Conservation (phyloP, 345 rosid species). For the Schrenkiella parvula region DNA sequence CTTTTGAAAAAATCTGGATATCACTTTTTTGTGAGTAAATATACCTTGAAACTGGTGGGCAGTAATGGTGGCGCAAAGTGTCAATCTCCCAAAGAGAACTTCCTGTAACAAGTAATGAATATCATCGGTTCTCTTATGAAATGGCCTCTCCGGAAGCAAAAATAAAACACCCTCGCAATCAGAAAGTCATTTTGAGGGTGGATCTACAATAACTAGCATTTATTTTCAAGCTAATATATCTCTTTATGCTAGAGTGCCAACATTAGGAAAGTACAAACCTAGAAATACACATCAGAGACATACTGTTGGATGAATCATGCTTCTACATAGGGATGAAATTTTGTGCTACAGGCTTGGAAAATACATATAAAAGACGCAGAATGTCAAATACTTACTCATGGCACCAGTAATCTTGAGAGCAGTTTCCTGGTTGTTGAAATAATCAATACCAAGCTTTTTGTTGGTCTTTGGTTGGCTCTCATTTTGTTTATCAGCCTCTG, state of each 20-base stretch:
- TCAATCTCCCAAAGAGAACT: conserved; percentile 98
- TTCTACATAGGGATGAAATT: background rate
- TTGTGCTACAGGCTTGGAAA: background rate
- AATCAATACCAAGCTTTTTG: conserved; percentile 57
- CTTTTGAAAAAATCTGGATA: too few relatives aligned
- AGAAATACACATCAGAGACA: background rate
- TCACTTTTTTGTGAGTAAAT: background rate
- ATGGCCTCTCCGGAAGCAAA: background rate
- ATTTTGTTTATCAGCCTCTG: conserved; percentile 36
- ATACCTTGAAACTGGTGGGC: conserved; percentile 94
- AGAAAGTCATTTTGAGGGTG: background rate
- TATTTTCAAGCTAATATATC: background rate
- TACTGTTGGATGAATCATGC: background rate
- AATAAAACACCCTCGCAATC: background rate
- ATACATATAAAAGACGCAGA: background rate
- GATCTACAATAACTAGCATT: background rate
- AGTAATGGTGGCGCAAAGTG: conserved; percentile 78
- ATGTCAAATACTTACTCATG: conserved; percentile 48
- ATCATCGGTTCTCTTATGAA: background rate
- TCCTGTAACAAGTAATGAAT: conserved; percentile 41
- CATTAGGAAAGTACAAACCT: background rate
- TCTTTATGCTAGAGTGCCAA: background rate
- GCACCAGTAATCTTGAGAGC: conserved; percentile 74
- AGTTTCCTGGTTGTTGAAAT: conserved; percentile 54
- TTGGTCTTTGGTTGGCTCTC: conserved; percentile 29